Conservation (phyloP, 116 monocot species). For the Dioscorea cayenensis region DNA sequence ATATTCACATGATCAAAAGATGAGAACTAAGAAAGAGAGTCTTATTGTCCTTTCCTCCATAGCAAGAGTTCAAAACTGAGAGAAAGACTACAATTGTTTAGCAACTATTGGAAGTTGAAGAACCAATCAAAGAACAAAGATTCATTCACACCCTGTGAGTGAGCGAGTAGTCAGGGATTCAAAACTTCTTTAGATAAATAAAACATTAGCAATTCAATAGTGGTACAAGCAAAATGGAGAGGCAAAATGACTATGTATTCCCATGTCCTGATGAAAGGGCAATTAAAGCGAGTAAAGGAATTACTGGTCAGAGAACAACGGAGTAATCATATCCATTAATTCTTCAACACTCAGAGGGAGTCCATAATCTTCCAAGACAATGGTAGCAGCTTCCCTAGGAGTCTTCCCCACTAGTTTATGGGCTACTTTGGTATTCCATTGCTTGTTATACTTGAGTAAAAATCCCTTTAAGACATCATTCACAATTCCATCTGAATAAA, state of each 20-base stretch:
- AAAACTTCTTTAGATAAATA: too few species aligned
- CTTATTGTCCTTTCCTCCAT: too few species aligned
- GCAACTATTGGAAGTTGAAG: too few species aligned
- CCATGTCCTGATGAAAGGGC: not conserved
- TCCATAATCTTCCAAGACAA: conserved; percentile 66
- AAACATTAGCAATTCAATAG: too few species aligned
- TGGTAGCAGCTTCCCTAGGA: conserved; percentile 64
- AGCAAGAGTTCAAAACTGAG: too few species aligned
- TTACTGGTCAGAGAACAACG: conserved; percentile 69
- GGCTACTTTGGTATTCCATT: conserved; percentile 56
- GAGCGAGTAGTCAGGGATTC: too few species aligned
- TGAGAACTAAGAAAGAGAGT: too few species aligned
- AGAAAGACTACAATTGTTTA: too few species aligned
- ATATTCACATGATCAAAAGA: not conserved
- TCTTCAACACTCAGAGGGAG: conserved; percentile 70
- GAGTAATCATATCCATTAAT: conserved; percentile 52
- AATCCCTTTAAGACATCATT: conserved; percentile 55
- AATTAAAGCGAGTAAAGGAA: not conserved
- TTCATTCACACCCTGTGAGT: too few species aligned
- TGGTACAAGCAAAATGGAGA: too few species aligned
- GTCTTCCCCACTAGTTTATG: conserved; percentile 77
- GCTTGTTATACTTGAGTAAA: conserved; percentile 61
- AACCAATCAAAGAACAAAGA: too few species aligned
- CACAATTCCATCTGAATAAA: conserved; percentile 62
- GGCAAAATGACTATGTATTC: not conserved